These are phyloP conservation scores for Aspergillus aculeatinus DNA, from an alignment of 2,329 filamentous ascomycete genomes.

Conservation along the genomic window DNA sequence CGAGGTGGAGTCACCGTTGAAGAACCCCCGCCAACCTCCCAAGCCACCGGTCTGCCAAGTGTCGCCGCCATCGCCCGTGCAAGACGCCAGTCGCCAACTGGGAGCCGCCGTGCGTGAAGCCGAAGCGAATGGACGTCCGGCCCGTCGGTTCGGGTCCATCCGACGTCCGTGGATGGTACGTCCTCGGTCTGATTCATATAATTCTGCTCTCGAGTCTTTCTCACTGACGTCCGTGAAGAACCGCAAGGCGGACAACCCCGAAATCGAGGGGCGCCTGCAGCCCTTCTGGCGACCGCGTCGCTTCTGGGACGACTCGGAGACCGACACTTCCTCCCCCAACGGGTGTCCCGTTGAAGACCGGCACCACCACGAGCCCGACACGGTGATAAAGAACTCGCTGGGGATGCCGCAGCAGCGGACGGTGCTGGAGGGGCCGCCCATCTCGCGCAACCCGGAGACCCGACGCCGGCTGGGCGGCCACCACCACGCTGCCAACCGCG, in stretches of 20 bases:
- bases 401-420: constrained; percentile 53
- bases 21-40: constrained; percentile 58
- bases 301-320: constrained; percentile 60
- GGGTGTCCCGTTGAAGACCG: not conserved
- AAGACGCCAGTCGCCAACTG: constrained; percentile 46
- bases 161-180: constrained; percentile 40
- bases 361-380: constrained; percentile 27
- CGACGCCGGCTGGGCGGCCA: constrained; percentile 26
- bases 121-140: constrained; percentile 22
- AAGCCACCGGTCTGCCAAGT: constrained; percentile 57
- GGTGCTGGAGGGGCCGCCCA: constrained; percentile 42
- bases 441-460: constrained; percentile 34
- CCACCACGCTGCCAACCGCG: constrained; percentile 27
- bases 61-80: constrained; percentile 54
- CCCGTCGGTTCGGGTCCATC: constrained; percentile 37
- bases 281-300: constrained; percentile 63
- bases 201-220: constrained; percentile 38
- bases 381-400: constrained; percentile 56
- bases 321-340: constrained; percentile 40
- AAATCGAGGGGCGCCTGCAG: constrained; percentile 52
- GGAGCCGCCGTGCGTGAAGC: constrained; percentile 4
- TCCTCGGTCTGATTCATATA: constrained; percentile 42
- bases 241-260: constrained; percentile 40
- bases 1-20: constrained; percentile 56
- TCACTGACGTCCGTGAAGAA: constrained; percentile 44